These are phyloP conservation scores for Mortierella sp. DNA, from an alignment of 371 early-diverging fungal species.

Conservation along the genomic window DNA sequence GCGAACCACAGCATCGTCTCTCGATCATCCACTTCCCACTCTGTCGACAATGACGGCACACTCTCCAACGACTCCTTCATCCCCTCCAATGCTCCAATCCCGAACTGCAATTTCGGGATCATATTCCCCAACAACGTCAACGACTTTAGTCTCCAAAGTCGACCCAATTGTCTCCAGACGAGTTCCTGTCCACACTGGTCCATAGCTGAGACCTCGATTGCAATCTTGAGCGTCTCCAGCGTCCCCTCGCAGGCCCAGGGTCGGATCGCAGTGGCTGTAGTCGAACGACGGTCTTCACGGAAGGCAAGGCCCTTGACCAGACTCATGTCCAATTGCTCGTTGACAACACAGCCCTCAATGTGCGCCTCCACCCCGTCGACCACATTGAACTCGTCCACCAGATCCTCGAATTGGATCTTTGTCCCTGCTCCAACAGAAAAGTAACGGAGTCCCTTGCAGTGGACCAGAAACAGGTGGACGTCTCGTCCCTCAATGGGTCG, in stretches of 20 bases:
- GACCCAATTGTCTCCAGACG: neutral
- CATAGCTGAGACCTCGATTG: neutral
- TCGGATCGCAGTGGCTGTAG: neutral
- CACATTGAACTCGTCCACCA: neutral
- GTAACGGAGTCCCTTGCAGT: neutral
- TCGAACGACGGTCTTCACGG: neutral
- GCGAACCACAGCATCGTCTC: neutral
- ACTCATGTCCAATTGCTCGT: too few species aligned
- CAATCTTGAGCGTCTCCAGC: constrained; percentile 9
- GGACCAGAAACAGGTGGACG: neutral
- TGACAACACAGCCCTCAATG: too few species aligned
- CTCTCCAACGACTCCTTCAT: neutral
- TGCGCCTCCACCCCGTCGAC: too few species aligned
- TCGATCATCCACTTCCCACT: neutral
- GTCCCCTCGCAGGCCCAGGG: constrained; percentile 30
- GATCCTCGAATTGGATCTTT: neutral
- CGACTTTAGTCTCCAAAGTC: neutral
- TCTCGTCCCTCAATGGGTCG: neutral
- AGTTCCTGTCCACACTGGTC: neutral
- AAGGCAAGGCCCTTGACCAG: neutral
- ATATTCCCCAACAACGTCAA: neutral
- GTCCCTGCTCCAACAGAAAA: too few species aligned
- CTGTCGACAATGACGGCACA: neutral
- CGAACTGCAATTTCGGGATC: neutral
- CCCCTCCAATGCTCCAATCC: neutral